Base-by-base conservation (phyloP, 371 early-diverging fungal species). In the Mucor piriformis region DNA sequence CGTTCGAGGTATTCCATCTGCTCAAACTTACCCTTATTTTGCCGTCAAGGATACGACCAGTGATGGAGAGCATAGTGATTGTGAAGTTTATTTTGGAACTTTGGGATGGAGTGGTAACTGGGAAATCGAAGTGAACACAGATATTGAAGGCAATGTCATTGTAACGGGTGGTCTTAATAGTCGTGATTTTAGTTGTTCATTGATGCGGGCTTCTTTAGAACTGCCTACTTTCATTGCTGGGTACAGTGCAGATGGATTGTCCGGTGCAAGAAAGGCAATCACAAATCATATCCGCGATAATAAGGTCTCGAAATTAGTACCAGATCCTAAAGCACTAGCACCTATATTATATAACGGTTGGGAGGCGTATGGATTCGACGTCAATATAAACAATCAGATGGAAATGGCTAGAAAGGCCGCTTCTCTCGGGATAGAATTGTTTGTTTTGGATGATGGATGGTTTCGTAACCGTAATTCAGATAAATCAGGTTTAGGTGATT, bases 361-460 rank as follows among this genome's bases (percentile, higher is more conserved):
- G 81, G 81, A 80, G 38, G 79, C 76, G 1, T 64, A 68, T 50
- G 64, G 66, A 3, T 76, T 78, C 47, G 43, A 66, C 27, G 60
- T 69, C 34, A 68, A 65, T 2, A 24, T 57, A 5, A 67, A 71
- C 5, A 69, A 70, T 18, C 76, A 74, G 29, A 43, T 60, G 16
- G 35, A 24, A 0, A 57, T 72, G 50, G 70, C 73, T 3, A 42
- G 51, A 8, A 61, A 64, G 16, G 73, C 77, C 2, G 72, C 76
- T 21, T 43, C 42, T 0, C n/a, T 81, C 1, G 81, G 81, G 7
- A 49, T 64, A 3, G 81, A 81, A 11, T 27, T 81, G 6, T 73
- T 81, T 61, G 79, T 78, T 4, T 25, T 85, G 29, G 86, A 85
- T 48, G 83, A 85, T 63, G 86, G 86, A 2, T 85, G 81, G 81